phyloP scores from a whole-genome alignment of 169 alveolate genomes.

The Plasmodium malariae region DNA sequence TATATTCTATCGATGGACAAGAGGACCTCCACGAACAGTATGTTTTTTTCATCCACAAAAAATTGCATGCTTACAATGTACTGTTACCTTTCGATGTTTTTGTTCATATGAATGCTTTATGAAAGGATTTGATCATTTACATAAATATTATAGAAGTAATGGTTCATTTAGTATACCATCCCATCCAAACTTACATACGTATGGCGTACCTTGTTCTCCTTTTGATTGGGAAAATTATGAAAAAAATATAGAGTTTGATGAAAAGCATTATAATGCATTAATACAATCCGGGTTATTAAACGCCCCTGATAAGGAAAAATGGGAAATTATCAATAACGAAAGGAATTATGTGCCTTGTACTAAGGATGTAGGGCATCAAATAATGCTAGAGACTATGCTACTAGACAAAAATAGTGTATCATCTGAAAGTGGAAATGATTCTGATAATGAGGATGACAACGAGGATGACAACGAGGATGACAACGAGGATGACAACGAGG shows the following conservation, averaged over 20 bases:
- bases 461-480: neutral
- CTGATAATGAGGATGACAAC: neutral
- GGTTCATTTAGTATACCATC: constrained; percentile 82
- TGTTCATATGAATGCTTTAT: constrained; percentile 84
- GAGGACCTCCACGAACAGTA: constrained; percentile 88
- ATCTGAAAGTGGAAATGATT: constrained; percentile 3
- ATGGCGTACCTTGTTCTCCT: constrained; percentile 87
- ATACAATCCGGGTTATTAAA: constrained; percentile 81
- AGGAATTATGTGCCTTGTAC: constrained; percentile 83
- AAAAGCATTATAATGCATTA: constrained; percentile 80
- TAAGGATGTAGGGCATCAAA: constrained; percentile 85
- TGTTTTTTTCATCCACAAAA: constrained; percentile 87
- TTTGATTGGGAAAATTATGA: constrained; percentile 84
- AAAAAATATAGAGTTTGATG: constrained; percentile 81
- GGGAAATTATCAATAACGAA: constrained; percentile 79
- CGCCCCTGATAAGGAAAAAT: constrained; percentile 76
- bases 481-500: no score
- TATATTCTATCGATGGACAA: constrained; percentile 84
- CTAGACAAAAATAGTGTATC: constrained; percentile 54
- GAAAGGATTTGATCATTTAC: constrained; percentile 82
- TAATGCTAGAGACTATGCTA: constrained; percentile 80
- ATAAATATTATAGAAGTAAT: constrained; percentile 81
- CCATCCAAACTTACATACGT: constrained; percentile 84
- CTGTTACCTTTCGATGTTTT: constrained; percentile 84
- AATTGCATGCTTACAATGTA: constrained; percentile 83